Evolutionary conservation across 441 rosid species (phyloP), one percentile per base, ranked within the genome.

Genomic region (Gossypium aridum): DNA sequence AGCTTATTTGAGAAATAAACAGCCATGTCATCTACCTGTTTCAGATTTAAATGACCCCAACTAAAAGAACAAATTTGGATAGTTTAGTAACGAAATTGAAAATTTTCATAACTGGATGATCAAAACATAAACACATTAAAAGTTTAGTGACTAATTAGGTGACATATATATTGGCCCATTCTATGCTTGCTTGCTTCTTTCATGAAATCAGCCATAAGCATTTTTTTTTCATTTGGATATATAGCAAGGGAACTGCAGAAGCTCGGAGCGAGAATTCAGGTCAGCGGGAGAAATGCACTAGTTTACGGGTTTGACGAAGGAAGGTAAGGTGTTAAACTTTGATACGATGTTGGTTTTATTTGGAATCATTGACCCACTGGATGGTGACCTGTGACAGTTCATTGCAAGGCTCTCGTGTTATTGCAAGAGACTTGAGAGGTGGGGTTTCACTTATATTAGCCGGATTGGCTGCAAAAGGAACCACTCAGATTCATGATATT

Each of bases 381-480:
- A 20, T 63, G 57, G 14, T 26, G 51, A 60, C 47, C n/a, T 72
- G 71, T 12, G 14, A 17, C 72, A 79, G 81, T 26, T 26, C 64
- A 43, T 39, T 81, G 71, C 2, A n/a, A 17, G 81, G 85, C 19
- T 59, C 75, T 34, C 31, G 12, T 31, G 17, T 77, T 61, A 43
- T 23, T 43, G 83, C 81, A 13, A 74, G 64, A 20, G 81, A 82
- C 72, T 60, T 82, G 63, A 79, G 85, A 75, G 81, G 85, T 3
- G 83, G 83, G 7, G 80, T 45, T 16, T 47, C 85, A 2, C 51
- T 79, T 63, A 70, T 82, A 23, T 59, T 82, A 71, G 83, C 81
- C 0, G 85, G 66, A 75, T 51, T 82, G 26, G 83, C 81, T 71
- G 85, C 83, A 13, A 75, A 77, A 62, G 85, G 85, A 73, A 79